Evolutionary conservation across 345 rosid species (phyloP), one percentile per base, ranked within the genome.

Genomic region (Jatropha curcas): DNA sequence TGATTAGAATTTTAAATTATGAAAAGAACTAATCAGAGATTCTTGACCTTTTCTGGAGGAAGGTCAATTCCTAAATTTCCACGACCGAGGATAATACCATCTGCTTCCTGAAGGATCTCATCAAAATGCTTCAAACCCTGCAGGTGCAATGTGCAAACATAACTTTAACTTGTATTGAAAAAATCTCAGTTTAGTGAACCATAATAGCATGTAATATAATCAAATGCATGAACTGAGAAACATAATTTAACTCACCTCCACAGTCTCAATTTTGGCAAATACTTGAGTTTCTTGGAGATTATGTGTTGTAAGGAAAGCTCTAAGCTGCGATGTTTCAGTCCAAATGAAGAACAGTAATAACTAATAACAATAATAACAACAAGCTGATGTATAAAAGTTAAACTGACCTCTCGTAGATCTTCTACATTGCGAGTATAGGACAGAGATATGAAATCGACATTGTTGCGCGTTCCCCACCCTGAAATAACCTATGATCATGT

Each of bases 51-150:
- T 65, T 81, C 84, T 17, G 84, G 81, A 7, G 84, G 84, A 31
- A 81, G 70, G n/a, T 81, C 81, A 1, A 81, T 81, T 62, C 84
- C 84, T n/a, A 81, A 69, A 60, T 81, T 81, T 48, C 84, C 84
- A 30, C 84, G 81, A 16, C 76, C 76, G 52, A 81, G 76, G 68
- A 81, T 77, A 56, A 81, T 74, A 10, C 84, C 84, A 65, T 81
- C 84, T 61, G 84, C 81, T 67, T 74, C 79, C 24, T 71, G 58
- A 33, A 81, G 76, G 19, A 81, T 81, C 71, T 81, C 84, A 43
- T 77, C 69, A 31, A 81, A 81, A 52, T 81, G 71, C 52, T 50
- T 74, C 74, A 77, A 68, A 24, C 82, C 84, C 84, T 81, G 60
- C n/a, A n/a, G n/a, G 51, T 45, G 55, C 56, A 45, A 3, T 41